Conservation (phyloP, 805 yeast species). For the Yarrowia osloensis region DNA sequence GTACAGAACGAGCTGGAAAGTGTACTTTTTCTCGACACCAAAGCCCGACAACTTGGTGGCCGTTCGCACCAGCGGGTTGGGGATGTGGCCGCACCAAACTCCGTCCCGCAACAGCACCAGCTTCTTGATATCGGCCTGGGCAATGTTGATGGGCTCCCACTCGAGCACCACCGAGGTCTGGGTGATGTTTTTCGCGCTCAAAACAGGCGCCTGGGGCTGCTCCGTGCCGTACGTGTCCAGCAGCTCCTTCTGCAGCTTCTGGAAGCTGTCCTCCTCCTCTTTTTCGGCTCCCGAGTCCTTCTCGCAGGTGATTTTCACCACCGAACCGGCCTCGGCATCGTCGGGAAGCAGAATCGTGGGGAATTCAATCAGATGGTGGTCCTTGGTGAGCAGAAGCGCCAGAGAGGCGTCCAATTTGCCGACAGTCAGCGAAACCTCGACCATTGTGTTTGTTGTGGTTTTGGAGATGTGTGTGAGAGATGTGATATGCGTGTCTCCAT, state of each 20-base stretch:
- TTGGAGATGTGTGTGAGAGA: neutral
- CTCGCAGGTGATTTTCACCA: slow-evolving; percentile 81
- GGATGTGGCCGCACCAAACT: slow-evolving; percentile 72
- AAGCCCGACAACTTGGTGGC: slow-evolving; percentile 89
- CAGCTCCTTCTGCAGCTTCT: slow-evolving; percentile 70
- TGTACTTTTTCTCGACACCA: slow-evolving; percentile 79
- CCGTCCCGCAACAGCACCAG: slow-evolving; percentile 73
- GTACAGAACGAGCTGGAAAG: slow-evolving; percentile 74
- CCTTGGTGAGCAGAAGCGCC: slow-evolving; percentile 84
- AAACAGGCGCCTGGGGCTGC: slow-evolving; percentile 69
- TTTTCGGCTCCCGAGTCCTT: slow-evolving; percentile 69
- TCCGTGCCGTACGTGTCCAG: slow-evolving; percentile 68
- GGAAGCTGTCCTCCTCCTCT: slow-evolving; percentile 60
- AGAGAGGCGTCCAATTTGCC: slow-evolving; percentile 95
- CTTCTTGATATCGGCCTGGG: slow-evolving; percentile 76
- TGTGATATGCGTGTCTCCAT: slow-evolving; percentile 9
- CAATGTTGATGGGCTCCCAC: slow-evolving; percentile 86
- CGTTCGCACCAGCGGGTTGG: slow-evolving; percentile 74
- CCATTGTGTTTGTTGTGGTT: slow-evolving; percentile 50
- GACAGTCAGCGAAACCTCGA: slow-evolving; percentile 89
- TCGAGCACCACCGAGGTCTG: slow-evolving; percentile 94
- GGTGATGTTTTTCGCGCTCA: slow-evolving; percentile 74
- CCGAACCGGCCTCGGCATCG: slow-evolving; percentile 88
- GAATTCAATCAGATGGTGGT: slow-evolving; percentile 92
- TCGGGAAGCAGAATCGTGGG: slow-evolving; percentile 93